Evolutionary conservation across 257 asterid genomes (phyloP).

Genomic region (Rauvolfia tetraphylla): DNA sequence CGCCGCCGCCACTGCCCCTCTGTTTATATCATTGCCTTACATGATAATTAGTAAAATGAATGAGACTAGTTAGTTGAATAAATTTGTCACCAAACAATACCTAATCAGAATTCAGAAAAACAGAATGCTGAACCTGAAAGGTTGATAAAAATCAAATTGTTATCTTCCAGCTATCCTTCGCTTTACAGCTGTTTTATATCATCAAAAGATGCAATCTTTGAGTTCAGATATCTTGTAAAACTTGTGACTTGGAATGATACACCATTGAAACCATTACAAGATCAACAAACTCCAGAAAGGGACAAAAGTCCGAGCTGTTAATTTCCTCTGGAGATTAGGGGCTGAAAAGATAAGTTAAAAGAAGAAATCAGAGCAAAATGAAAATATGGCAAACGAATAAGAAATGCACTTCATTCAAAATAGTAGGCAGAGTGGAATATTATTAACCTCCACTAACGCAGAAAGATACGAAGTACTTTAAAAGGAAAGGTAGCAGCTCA

Average conservation of each 20-base stretch:
- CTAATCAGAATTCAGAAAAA: neutral
- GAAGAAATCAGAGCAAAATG: neutral
- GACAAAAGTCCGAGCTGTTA: neutral
- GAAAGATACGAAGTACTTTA: neutral
- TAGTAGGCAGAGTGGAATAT: neutral
- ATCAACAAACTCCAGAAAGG: too few relatives aligned
- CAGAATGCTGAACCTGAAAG: neutral
- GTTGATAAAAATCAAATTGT: neutral
- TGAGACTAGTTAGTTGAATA: neutral
- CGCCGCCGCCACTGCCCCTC: neutral
- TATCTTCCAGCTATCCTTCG: neutral
- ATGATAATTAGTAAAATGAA: neutral
- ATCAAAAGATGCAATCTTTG: neutral
- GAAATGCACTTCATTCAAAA: neutral
- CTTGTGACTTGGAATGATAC: neutral
- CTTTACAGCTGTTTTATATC: neutral
- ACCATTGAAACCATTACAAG: neutral
- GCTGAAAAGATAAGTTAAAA: neutral
- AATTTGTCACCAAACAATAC: neutral
- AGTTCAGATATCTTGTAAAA: neutral
- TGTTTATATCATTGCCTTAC: neutral
- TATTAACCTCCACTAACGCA: neutral
- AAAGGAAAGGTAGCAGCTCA: neutral
- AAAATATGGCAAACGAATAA: neutral
- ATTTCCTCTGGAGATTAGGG: neutral